phyloP scores from a whole-genome alignment of 129 eudicot genomes.

The Apium graveolens region DNA sequence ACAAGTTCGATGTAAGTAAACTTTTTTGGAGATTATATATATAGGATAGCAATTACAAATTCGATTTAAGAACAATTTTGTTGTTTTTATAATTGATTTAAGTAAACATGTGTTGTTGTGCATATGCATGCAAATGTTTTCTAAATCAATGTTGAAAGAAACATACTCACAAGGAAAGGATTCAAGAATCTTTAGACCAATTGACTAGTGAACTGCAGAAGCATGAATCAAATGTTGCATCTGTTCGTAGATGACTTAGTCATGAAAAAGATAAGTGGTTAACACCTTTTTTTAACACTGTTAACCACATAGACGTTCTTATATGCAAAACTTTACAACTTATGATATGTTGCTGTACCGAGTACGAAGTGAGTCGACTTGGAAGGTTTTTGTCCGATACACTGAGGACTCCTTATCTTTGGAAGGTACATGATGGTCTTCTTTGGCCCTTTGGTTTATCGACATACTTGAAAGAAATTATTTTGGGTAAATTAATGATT shows the following conservation, averaged over 20 bases:
- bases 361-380: conserved; percentile 95
- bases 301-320: no score
- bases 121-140: not conserved
- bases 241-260: conserved; percentile 79
- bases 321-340: conserved; percentile 98
- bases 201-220: conserved; percentile 65
- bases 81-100: not conserved
- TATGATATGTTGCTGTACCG: conserved; percentile 97
- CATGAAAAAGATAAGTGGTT: conserved; percentile 92
- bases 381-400: conserved; percentile 93
- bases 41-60: not conserved
- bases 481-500: not conserved
- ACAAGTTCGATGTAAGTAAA: conserved; percentile 57
- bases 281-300: conserved; percentile 92
- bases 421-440: conserved; percentile 59
- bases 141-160: not conserved
- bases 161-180: conserved; percentile 35
- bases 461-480: no score
- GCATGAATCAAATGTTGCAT: conserved; percentile 88
- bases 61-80: not conserved
- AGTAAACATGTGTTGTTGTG: not conserved
- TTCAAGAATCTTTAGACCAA: conserved; percentile 86
- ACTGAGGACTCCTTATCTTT: conserved; percentile 75
- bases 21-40: not conserved
- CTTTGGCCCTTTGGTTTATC: conserved; percentile 3